Conservation (phyloP, 345 rosid genomes). For the Populus nigra region DNA sequence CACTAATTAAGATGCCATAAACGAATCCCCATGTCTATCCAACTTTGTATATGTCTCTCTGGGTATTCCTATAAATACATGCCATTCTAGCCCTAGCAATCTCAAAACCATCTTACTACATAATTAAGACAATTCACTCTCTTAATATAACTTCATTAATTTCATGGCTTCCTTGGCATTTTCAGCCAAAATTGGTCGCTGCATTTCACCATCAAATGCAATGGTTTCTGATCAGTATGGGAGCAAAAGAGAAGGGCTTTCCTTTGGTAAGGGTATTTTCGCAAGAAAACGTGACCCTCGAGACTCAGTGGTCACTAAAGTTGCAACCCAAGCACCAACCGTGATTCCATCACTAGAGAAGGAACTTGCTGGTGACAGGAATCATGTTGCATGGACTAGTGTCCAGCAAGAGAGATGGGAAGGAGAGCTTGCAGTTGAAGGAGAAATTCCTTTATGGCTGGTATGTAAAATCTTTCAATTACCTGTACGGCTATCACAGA, state of each 20-base stretch:
- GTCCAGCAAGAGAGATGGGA: constrained; percentile 75
- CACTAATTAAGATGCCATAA: constrained; percentile 40
- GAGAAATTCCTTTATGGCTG: constrained; percentile 89
- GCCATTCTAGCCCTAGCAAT: not conserved
- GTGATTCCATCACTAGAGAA: constrained; percentile 33
- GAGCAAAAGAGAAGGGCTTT: constrained; percentile 7
- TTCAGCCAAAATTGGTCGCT: constrained; percentile 14
- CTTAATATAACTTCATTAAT: not conserved
- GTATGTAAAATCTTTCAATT: constrained; percentile 33
- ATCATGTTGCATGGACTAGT: constrained; percentile 87
- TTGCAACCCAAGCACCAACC: constrained; percentile 27
- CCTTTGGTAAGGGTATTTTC: not conserved
- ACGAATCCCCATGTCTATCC: not conserved
- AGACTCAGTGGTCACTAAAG: constrained; percentile 28
- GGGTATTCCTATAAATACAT: not conserved
- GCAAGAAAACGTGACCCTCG: constrained; percentile 19
- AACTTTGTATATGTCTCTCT: not conserved
- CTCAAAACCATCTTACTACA: not conserved
- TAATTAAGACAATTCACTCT: not conserved
- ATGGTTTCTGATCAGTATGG: constrained; percentile 21
- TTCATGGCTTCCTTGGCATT: constrained; percentile 48
- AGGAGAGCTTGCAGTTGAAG: constrained; percentile 73
- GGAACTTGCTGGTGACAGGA: constrained; percentile 10
- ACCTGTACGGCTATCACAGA: too few relatives aligned
- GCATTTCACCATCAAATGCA: constrained; percentile 19